Conservation (phyloP, 164 flowering plant genomes). For the Magnolia officinalis region DNA sequence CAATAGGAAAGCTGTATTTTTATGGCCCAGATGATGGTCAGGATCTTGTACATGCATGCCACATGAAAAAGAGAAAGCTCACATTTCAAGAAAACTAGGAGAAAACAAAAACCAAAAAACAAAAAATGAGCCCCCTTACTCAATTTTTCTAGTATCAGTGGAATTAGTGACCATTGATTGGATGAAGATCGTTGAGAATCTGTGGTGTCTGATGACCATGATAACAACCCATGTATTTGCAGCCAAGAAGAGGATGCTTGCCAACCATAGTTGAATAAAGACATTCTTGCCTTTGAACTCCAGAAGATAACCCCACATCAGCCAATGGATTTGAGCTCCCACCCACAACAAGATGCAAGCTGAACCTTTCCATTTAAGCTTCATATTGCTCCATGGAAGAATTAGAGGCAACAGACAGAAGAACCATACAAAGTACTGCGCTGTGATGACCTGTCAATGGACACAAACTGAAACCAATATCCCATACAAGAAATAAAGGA, state of each 20-base stretch:
- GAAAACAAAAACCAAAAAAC: neutral
- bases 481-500: neutral
- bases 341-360: slow-evolving; percentile 59
- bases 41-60: neutral
- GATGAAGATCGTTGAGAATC: slow-evolving; percentile 45
- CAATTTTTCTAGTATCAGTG: slow-evolving; percentile 21
- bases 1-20: too few species aligned
- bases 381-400: slow-evolving; percentile 85
- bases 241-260: slow-evolving; percentile 74
- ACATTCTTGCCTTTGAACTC: slow-evolving; percentile 89
- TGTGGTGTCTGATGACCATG: slow-evolving; percentile 48
- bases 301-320: slow-evolving; percentile 89
- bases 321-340: slow-evolving; percentile 88
- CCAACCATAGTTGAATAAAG: slow-evolving; percentile 75
- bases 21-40: too few species aligned
- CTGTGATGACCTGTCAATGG: slow-evolving; percentile 74
- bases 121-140: slow-evolving; percentile 9
- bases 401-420: slow-evolving; percentile 81
- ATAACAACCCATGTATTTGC: slow-evolving; percentile 64
- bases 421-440: slow-evolving; percentile 97
- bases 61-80: neutral
- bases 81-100: neutral
- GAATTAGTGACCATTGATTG: slow-evolving; percentile 13
- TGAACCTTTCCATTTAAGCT: slow-evolving; percentile 70
- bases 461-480: neutral